These are phyloP conservation scores for Solanum ossicruentum DNA, from an alignment of 257 asterid species.

Conservation along the genomic window DNA sequence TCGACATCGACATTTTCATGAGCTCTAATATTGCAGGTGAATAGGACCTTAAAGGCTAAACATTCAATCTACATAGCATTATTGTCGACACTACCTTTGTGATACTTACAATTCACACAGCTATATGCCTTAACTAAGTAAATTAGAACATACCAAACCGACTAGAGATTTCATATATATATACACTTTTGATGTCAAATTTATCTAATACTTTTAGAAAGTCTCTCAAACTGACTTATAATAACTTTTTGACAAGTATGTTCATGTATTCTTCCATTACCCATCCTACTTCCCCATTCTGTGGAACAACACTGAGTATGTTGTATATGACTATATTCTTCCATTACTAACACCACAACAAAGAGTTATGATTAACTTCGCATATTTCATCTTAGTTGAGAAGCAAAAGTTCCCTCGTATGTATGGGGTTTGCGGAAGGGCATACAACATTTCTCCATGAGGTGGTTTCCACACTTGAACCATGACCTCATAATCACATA, in stretches of 20 bases:
- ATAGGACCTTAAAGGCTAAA: neutral
- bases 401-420: neutral
- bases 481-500: neutral
- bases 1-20: neutral
- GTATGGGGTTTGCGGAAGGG: neutral
- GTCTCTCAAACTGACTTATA: neutral
- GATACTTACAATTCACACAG: neutral
- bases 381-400: neutral
- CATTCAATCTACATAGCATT: neutral
- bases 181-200: neutral
- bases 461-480: neutral
- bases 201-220: neutral
- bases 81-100: neutral
- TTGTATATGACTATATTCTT: neutral
- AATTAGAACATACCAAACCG: neutral
- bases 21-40: neutral
- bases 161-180: neutral
- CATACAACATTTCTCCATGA: neutral
- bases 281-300: neutral
- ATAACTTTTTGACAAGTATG: neutral
- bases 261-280: neutral
- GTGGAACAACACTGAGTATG: neutral
- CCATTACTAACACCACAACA: neutral
- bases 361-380: neutral
- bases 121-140: neutral